phyloP scores from a whole-genome alignment of 768 basidiomycete genomes.

The Kwoniella mangroviensis region DNA sequence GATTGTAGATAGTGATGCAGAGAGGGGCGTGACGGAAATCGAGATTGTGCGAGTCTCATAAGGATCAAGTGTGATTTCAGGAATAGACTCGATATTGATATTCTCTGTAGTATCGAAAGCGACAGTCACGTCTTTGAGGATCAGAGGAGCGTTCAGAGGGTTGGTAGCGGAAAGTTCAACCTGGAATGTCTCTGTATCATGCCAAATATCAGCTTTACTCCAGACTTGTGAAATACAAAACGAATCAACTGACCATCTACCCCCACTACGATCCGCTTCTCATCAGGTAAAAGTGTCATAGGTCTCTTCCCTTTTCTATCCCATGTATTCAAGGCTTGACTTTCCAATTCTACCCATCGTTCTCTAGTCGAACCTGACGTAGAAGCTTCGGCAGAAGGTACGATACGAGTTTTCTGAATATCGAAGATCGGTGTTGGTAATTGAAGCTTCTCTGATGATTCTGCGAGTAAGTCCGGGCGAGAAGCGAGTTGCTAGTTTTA shows the following conservation, averaged over 20 bases:
- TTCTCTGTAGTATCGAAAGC: conserved; percentile 57
- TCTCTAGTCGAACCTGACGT: conserved; percentile 50
- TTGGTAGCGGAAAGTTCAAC: conserved; percentile 57
- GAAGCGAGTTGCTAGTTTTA: conserved; percentile 70
- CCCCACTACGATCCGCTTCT: conserved; percentile 29
- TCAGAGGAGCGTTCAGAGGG: conserved; percentile 56
- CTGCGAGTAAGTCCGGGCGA: conserved; percentile 63
- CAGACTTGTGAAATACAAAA: neutral
- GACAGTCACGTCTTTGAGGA: conserved; percentile 42
- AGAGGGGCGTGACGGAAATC: conserved; percentile 66
- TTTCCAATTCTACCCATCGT: conserved; percentile 70
- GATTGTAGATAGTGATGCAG: conserved; percentile 62
- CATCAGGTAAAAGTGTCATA: conserved; percentile 33
- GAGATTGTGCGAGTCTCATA: conserved; percentile 73
- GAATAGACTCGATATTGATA: conserved; percentile 63
- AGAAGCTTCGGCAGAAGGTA: conserved; percentile 64
- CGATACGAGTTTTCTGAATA: conserved; percentile 64
- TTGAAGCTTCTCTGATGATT: conserved; percentile 61
- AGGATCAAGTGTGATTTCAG: conserved; percentile 68
- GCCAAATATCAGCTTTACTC: neutral
- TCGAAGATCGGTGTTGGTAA: conserved; percentile 73
- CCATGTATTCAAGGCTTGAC: conserved; percentile 65
- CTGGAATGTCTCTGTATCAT: conserved; percentile 47
- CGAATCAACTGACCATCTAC: conserved; percentile 38
- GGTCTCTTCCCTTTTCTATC: conserved; percentile 51